Conservation (phyloP, 306 rosid genomes). For the Rosa lucieae region DNA sequence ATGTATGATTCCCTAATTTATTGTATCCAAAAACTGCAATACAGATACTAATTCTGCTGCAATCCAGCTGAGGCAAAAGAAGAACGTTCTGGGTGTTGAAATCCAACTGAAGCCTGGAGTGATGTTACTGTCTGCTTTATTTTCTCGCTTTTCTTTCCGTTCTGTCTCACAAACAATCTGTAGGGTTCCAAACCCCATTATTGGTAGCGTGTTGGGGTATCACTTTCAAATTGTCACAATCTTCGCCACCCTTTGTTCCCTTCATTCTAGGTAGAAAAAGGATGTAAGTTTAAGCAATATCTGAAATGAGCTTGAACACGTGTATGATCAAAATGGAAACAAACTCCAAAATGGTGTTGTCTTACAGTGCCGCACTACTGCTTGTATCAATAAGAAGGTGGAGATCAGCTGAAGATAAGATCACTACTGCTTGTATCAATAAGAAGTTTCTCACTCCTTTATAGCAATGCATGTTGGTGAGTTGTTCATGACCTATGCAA, state of each 20-base stretch:
- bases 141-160: not conserved
- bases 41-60: not conserved
- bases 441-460: not conserved
- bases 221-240: not conserved
- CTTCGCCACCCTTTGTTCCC: not conserved
- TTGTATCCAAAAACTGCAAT: not conserved
- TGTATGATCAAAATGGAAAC: not conserved
- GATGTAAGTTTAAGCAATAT: not conserved
- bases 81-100: not conserved
- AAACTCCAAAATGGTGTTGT: not conserved
- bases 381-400: not conserved
- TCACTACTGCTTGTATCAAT: not conserved
- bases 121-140: not conserved
- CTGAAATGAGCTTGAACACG: not conserved
- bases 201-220: not conserved
- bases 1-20: not conserved
- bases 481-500: not conserved
- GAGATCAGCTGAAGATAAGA: not conserved
- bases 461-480: not conserved
- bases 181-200: not conserved
- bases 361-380: slow-evolving; percentile 4
- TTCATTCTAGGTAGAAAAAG: not conserved
- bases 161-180: not conserved
- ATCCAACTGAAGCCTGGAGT: not conserved
- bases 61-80: not conserved